phyloP scores from a whole-genome alignment of 1,284 basidiomycete genomes.

The Apiotrichum sp. region DNA sequence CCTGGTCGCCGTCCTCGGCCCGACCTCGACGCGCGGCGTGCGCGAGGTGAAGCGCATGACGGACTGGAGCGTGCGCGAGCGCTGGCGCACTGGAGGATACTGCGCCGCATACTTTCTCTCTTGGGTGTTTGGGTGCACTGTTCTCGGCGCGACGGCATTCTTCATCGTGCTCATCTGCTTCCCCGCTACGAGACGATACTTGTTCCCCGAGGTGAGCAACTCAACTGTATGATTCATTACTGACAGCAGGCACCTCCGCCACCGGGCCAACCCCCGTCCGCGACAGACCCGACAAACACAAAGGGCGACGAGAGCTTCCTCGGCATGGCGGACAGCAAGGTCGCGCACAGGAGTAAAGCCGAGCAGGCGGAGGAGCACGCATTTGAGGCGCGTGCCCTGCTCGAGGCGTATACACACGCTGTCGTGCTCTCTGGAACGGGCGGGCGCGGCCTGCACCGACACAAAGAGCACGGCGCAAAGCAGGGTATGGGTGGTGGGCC shows the following conservation, averaged over 20 bases:
- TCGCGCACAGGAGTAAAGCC: conserved; percentile 43
- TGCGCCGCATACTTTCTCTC: conserved; percentile 49
- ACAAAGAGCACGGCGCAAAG: conserved; percentile 11
- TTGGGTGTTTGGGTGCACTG: conserved; percentile 49
- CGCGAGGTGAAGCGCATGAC: conserved; percentile 53
- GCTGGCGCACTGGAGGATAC: conserved; percentile 48
- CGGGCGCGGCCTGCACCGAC: background rate
- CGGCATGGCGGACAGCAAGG: conserved; percentile 38
- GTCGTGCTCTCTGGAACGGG: conserved; percentile 20
- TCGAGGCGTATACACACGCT: conserved; percentile 44
- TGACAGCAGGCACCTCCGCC: background rate
- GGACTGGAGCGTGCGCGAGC: conserved; percentile 47
- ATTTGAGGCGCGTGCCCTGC: conserved; percentile 45
- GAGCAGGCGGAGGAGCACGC: conserved; percentile 50
- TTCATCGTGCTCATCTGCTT: conserved; percentile 50
- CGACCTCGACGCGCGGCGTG: conserved; percentile 48
- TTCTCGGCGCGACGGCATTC: conserved; percentile 46
- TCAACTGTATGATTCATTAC: background rate
- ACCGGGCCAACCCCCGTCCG: background rate
- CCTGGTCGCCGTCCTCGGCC: conserved; percentile 51
- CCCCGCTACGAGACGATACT: conserved; percentile 47
- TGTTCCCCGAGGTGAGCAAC: conserved; percentile 52
- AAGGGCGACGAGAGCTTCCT: conserved; percentile 44
- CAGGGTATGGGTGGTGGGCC: no score
- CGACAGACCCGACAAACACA: conserved; percentile 3